A percentile compares a stretch with the other conserved stretches of the same genome.
Conservation (phyloP, 805 yeast species). For the Kazachstania psychrophila region DNA sequence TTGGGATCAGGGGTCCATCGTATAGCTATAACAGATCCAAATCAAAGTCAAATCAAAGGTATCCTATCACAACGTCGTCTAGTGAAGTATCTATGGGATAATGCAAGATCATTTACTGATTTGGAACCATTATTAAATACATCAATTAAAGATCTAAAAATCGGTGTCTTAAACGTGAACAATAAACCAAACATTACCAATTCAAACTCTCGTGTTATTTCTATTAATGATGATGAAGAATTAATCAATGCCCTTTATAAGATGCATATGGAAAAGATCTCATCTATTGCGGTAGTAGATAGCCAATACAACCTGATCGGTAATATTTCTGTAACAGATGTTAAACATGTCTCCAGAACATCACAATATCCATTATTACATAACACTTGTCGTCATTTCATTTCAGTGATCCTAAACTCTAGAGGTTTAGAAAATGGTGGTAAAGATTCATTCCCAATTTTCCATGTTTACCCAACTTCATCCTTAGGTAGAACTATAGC, state of each 20-base stretch:
- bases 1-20: constrained; percentile 91
- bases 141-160: constrained; percentile 57
- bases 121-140: constrained; percentile 65
- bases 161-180: constrained; percentile 48
- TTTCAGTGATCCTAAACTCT: constrained; percentile 73
- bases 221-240: constrained; percentile 76
- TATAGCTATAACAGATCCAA: constrained; percentile 63
- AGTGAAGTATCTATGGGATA: constrained; percentile 80
- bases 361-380: constrained; percentile 74
- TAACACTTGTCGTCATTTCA: constrained; percentile 76
- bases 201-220: constrained; percentile 44
- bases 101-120: constrained; percentile 74
- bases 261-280: constrained; percentile 75
- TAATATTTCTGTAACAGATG: constrained; percentile 90
- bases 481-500: constrained; percentile 84
- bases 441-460: constrained; percentile 91
- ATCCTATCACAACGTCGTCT: constrained; percentile 84
- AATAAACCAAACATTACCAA: constrained; percentile 26
- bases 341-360: constrained; percentile 70
- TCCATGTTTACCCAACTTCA: constrained; percentile 74
- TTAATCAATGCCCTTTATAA: constrained; percentile 75
- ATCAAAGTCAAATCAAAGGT: constrained; percentile 54
- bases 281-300: constrained; percentile 89
- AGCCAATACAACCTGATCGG: constrained; percentile 65
- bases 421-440: constrained; percentile 80